phyloP scores from a whole-genome alignment of 2,329 filamentous ascomycete species.

The Stemphylium vesicarium region DNA sequence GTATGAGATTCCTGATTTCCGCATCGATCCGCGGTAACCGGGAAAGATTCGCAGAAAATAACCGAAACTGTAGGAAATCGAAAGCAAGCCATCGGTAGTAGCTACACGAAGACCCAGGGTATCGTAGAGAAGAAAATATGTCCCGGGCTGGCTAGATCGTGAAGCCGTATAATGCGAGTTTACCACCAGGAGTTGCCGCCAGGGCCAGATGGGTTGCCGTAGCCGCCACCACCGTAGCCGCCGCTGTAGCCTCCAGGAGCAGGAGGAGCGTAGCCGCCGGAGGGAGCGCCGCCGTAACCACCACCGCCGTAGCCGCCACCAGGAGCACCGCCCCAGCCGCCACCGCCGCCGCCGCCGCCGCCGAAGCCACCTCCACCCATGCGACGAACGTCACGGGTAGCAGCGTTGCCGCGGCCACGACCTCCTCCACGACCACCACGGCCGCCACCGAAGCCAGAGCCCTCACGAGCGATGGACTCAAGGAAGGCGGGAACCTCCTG shows the following conservation, averaged over 20 bases:
- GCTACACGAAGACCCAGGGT: constrained; percentile 33
- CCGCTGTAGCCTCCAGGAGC: constrained; percentile 54
- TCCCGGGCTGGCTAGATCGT: constrained; percentile 40
- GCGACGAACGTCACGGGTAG: constrained; percentile 85
- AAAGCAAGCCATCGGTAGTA: constrained; percentile 26
- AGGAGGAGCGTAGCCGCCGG: constrained; percentile 53
- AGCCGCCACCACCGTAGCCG: constrained; percentile 54
- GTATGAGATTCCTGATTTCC: constrained; percentile 55
- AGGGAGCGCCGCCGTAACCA: constrained; percentile 57
- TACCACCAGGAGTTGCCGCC: constrained; percentile 75
- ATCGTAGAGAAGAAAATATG: constrained; percentile 28
- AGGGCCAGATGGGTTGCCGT: constrained; percentile 71
- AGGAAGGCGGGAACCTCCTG: constrained; percentile 94
- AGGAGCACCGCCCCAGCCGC: constrained; percentile 39
- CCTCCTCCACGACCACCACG: constrained; percentile 72
- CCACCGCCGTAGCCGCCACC: constrained; percentile 62
- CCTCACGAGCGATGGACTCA: constrained; percentile 96
- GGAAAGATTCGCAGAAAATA: constrained; percentile 44
- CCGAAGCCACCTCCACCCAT: constrained; percentile 65
- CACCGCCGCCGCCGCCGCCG: constrained; percentile 53
- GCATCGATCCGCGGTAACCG: constrained; percentile 44
- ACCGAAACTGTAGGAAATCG: constrained; percentile 34
- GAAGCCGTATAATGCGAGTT: constrained; percentile 27
- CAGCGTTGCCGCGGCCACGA: constrained; percentile 70
- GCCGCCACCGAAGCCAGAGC: constrained; percentile 76